phyloP scores from a whole-genome alignment of 1,139 yeast species.

The Hemisphaericaspora xylanilytica region DNA sequence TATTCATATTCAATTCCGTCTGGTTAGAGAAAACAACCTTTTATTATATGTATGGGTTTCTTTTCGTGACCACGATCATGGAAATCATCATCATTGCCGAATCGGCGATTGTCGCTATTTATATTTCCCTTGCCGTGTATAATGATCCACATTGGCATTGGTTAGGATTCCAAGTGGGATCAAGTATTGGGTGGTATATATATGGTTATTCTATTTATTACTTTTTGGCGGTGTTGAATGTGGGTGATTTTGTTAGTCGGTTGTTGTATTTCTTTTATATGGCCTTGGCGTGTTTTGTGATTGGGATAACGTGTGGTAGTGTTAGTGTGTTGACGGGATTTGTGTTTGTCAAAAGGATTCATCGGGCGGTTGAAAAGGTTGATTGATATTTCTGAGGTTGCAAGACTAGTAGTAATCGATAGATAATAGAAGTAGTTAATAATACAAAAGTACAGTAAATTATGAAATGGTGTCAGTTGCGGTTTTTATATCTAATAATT shows the following conservation, averaged over 20 bases:
- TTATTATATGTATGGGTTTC: constrained; percentile 77
- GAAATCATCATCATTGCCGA: constrained; percentile 65
- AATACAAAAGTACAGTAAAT: too few relatives aligned
- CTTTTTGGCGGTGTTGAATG: constrained; percentile 52
- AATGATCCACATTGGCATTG: constrained; percentile 81
- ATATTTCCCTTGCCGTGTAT: constrained; percentile 54
- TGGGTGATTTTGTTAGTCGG: constrained; percentile 67
- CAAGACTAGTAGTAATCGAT: too few relatives aligned
- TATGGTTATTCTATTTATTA: constrained; percentile 69
- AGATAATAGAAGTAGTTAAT: too few relatives aligned
- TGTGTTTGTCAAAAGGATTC: constrained; percentile 56
- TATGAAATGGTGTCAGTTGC: too few relatives aligned
- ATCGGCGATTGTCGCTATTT: constrained; percentile 70
- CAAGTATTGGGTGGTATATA: constrained; percentile 71
- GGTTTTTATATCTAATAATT: too few relatives aligned
- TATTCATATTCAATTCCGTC: constrained; percentile 70
- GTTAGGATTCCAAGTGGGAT: constrained; percentile 72
- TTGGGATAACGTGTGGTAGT: constrained; percentile 75
- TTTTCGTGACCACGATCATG: constrained; percentile 59
- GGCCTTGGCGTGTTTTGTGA: constrained; percentile 57
- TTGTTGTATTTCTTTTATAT: constrained; percentile 72
- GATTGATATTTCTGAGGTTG: too few relatives aligned
- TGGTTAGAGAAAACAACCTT: constrained; percentile 81
- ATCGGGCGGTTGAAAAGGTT: constrained; percentile 50
- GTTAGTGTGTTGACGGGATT: constrained; percentile 68